Percentiles rank a stretch among this genome's conserved stretches.
Conservation (phyloP, 2,329 filamentous ascomycete genomes). For the Lithohypha guttulata region DNA sequence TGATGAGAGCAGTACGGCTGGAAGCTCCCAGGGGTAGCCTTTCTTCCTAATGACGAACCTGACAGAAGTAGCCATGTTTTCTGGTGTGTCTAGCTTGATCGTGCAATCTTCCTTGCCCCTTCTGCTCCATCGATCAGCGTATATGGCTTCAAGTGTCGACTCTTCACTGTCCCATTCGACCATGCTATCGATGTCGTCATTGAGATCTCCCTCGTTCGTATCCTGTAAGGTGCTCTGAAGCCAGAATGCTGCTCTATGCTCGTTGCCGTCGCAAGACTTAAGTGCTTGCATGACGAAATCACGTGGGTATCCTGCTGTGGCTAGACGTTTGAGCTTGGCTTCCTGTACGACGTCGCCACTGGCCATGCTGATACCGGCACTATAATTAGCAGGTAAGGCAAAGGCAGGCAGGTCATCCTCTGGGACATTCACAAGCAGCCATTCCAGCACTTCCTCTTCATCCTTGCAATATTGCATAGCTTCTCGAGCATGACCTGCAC, state of each 20-base stretch:
- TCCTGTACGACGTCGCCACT: conserved; percentile 72
- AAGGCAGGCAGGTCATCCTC: conserved; percentile 92
- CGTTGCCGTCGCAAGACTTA: conserved; percentile 59
- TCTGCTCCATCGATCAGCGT: conserved; percentile 59
- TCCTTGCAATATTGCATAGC: conserved; percentile 81
- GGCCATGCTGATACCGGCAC: conserved; percentile 77
- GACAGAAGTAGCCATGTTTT: conserved; percentile 24
- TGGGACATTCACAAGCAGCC: conserved; percentile 91
- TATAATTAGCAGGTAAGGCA: conserved; percentile 85
- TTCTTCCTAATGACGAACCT: conserved; percentile 60
- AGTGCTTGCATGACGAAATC: conserved; percentile 74
- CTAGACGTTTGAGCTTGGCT: conserved; percentile 68
- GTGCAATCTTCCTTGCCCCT: conserved; percentile 55
- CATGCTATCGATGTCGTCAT: conserved; percentile 23
- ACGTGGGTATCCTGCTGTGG: conserved; percentile 70
- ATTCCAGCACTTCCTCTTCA: conserved; percentile 83
- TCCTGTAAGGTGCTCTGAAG: conserved; percentile 56
- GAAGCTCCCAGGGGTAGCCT: conserved; percentile 55
- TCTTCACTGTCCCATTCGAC: conserved; percentile 77
- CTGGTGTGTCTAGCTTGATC: conserved; percentile 48
- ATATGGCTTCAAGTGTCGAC: conserved; percentile 73
- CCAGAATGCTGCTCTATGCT: conserved; percentile 65
- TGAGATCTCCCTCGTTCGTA: conserved; percentile 10
- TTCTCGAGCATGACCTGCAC: conserved; percentile 80
- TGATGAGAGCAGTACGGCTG: conserved; percentile 56